These are phyloP conservation scores for Amanita pseudoporphyria DNA, from an alignment of 768 basidiomycete genomes.

Conservation along the genomic window DNA sequence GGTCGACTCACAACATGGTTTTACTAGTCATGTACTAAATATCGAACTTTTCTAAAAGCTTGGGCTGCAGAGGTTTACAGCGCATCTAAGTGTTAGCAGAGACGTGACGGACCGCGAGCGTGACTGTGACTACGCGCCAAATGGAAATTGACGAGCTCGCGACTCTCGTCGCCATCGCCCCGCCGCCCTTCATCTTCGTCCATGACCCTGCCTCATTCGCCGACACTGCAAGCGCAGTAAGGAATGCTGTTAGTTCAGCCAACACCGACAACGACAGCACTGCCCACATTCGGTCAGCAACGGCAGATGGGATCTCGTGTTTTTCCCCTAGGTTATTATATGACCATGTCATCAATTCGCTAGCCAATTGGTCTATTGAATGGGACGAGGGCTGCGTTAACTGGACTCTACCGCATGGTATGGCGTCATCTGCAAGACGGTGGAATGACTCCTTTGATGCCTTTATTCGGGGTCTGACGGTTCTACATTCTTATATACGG, in stretches of 20 bases:
- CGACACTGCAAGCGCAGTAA: constrained; percentile 35
- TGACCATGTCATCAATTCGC: constrained; percentile 52
- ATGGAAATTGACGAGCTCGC: constrained; percentile 21
- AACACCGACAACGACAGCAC: neutral
- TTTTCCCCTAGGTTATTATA: constrained; percentile 57
- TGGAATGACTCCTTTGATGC: constrained; percentile 61
- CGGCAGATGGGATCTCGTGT: constrained; percentile 48
- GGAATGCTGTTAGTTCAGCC: constrained; percentile 5
- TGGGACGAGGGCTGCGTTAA: constrained; percentile 57
- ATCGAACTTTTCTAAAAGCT: no score
- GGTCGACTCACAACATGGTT: no score
- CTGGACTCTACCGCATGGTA: constrained; percentile 35
- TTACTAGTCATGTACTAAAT: no score
- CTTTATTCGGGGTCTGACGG: constrained; percentile 59
- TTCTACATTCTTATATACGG: constrained; percentile 21
- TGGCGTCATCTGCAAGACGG: constrained; percentile 18
- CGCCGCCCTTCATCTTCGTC: constrained; percentile 62
- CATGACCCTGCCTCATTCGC: constrained; percentile 45
- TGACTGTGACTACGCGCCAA: constrained; percentile 1
- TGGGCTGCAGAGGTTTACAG: no score
- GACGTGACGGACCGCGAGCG: neutral
- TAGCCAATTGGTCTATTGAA: constrained; percentile 42
- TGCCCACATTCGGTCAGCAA: neutral
- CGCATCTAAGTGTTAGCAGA: neutral
- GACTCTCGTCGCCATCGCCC: constrained; percentile 27